Evolutionary conservation across 495 filamentous ascomycete species (phyloP), one percentile per base, ranked within the genome.

Genomic region (Aspergillus wentii): DNA sequence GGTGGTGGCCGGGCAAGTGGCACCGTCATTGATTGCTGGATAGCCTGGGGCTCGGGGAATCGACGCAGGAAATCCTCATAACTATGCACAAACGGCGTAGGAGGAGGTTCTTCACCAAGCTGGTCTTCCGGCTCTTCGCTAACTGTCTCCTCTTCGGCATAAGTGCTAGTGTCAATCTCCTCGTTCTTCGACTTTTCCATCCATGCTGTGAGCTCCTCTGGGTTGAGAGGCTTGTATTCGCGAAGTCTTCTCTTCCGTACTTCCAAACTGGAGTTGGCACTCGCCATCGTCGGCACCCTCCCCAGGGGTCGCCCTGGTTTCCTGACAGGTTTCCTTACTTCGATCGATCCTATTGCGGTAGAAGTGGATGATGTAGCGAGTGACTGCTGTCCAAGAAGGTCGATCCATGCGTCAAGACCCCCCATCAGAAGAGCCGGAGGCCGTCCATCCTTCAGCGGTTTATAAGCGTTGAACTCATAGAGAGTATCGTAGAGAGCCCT

Each of bases 391-490:
- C 94, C 91, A 30, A 94, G 54, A 10, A 91, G 54, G 51, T 86
- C 78, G 18, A 81, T 72, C 92, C 92, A 98, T 27, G 87, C 83
- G 33, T 88, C 78, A 10, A 97, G 57, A 1, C 92, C 92, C 11
- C 91, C 94, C 11, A 71, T 59, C 1, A 98, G 72, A 26, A 98
- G 72, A 20, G 85, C 82, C 3, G 88, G 89, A 21, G 75, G 76
- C 14, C 73, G 61, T 1, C 68, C 68, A 16, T 63, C 66, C 46
- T 80, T 78, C 34, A 90, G 57, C 10, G 75, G 75, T 43, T 83
- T 86, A 49, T 88, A 92, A 19, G 80, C 79, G 52, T 87, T 83
- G 55, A 82, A 96, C 34, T 90, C 85, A 41, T 78, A 83, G 2
- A 98, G 69, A 1, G 92, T 88, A 49, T 88, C 76, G 49, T 81